Conservation (phyloP, 208 protist species). For the Leishmania lainsoni region DNA sequence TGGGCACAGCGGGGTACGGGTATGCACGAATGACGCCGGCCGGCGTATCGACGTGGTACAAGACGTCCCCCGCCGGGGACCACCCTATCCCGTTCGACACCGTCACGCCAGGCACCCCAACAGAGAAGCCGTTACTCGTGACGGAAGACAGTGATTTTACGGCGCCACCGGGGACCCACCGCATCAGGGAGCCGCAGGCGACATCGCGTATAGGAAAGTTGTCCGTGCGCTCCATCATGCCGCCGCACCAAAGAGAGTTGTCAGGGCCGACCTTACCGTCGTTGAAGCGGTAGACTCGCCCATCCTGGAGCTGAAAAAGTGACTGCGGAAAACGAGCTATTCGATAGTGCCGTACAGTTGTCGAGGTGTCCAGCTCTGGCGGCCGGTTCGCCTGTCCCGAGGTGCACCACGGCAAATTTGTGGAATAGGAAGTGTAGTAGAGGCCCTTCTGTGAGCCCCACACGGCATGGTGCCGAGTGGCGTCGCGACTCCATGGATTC, state of each 20-base stretch:
- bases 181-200: constrained; percentile 19
- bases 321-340: constrained; percentile 21
- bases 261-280: constrained; percentile 32
- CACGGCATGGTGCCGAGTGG: constrained; percentile 17
- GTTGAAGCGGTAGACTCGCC: constrained; percentile 32
- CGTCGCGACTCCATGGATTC: background rate
- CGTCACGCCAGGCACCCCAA: constrained; percentile 21
- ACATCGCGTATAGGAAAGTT: constrained; percentile 17
- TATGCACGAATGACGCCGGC: constrained; percentile 22
- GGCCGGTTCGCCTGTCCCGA: background rate
- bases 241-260: constrained; percentile 24
- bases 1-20: constrained; percentile 4
- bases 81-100: constrained; percentile 34
- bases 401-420: constrained; percentile 18
- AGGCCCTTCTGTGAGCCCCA: constrained; percentile 32
- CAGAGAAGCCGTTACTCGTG: background rate
- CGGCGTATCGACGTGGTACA: constrained; percentile 30
- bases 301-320: constrained; percentile 5
- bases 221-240: constrained; percentile 30
- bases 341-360: background rate
- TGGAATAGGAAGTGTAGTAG: constrained; percentile 14
- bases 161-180: constrained; percentile 8
- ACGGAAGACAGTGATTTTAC: too few species aligned
- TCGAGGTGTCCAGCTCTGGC: background rate
- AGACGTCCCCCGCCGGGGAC: constrained; percentile 22